phyloP scores from a whole-genome alignment of 2,329 filamentous ascomycete genomes.

The Calonectria hongkongensis region DNA sequence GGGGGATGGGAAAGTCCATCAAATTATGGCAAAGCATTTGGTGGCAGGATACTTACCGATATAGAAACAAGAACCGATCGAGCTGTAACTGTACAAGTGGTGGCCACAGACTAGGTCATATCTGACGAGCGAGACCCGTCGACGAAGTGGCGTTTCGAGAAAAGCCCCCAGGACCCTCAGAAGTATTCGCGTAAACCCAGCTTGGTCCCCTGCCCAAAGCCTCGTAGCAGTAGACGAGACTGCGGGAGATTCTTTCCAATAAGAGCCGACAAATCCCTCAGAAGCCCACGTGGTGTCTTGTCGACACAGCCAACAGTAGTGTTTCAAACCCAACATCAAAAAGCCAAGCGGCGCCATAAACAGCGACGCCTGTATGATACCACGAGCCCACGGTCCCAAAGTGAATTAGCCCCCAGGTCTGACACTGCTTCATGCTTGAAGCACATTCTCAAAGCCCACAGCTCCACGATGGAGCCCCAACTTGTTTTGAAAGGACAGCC shows the following conservation, averaged over 20 bases:
- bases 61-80: constrained; percentile 46
- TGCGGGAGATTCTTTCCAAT: constrained; percentile 55
- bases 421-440: constrained; percentile 67
- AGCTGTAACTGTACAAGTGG: constrained; percentile 43
- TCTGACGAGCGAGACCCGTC: constrained; percentile 25
- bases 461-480: constrained; percentile 59
- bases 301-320: constrained; percentile 49
- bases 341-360: constrained; percentile 54
- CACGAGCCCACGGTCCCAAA: constrained; percentile 64
- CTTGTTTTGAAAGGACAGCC: constrained; percentile 73
- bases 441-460: constrained; percentile 74
- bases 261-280: constrained; percentile 63
- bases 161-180: constrained; percentile 63
- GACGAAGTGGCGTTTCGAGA: constrained; percentile 50
- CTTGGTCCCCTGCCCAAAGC: constrained; percentile 56
- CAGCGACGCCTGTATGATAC: constrained; percentile 51
- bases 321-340: constrained; percentile 58
- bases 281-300: constrained; percentile 60
- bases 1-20: constrained; percentile 39
- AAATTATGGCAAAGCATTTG: constrained; percentile 50
- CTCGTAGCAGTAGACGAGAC: constrained; percentile 34
- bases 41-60: constrained; percentile 55
- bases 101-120: constrained; percentile 34
- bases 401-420: constrained; percentile 73
- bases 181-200: constrained; percentile 59